Conservation (phyloP, 1,139 yeast species). For the Kurtzmaniella quercitrusa region DNA sequence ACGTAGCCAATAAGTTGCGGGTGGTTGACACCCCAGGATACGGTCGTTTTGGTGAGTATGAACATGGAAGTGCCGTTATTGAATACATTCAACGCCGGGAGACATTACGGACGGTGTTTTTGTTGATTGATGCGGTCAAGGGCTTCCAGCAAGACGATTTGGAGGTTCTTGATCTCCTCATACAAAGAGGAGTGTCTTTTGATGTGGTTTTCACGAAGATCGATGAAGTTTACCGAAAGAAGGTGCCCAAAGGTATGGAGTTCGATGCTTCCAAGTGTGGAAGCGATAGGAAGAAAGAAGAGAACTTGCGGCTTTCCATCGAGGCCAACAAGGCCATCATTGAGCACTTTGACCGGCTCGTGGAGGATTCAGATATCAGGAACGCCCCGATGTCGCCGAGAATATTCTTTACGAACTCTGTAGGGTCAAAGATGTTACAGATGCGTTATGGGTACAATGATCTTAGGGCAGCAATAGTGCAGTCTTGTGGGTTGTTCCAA, state of each 20-base stretch:
- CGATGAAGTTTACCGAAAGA: slow-evolving; percentile 44
- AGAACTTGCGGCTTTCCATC: slow-evolving; percentile 10
- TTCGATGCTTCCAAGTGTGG: slow-evolving; percentile 3
- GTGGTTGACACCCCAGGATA: slow-evolving; percentile 86
- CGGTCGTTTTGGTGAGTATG: slow-evolving; percentile 57
- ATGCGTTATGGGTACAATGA: slow-evolving; percentile 33
- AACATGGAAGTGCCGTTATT: slow-evolving; percentile 66
- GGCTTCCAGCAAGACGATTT: slow-evolving; percentile 60
- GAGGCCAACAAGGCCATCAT: slow-evolving; percentile 22
- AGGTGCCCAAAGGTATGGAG: slow-evolving; percentile 7
- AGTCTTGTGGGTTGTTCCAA: slow-evolving; percentile 21
- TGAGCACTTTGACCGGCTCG: slow-evolving; percentile 18
- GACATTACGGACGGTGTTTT: slow-evolving; percentile 52
- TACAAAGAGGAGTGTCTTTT: slow-evolving; percentile 56
- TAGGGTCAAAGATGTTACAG: slow-evolving; percentile 16
- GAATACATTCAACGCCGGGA: slow-evolving; percentile 55
- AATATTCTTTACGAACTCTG: slow-evolving; percentile 32
- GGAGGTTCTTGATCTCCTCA: slow-evolving; percentile 46
- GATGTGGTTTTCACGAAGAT: slow-evolving; percentile 75
- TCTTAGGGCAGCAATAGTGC: slow-evolving; percentile 29
- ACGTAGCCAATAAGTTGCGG: slow-evolving; percentile 57
- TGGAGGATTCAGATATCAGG: slow-evolving; percentile 19
- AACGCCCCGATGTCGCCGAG: slow-evolving; percentile 26
- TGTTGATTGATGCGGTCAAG: slow-evolving; percentile 54
- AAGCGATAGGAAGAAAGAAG: slow-evolving; percentile 4